Base-by-base conservation (phyloP, 2,329 filamentous ascomycete genomes). In the Geosmithia flava region DNA sequence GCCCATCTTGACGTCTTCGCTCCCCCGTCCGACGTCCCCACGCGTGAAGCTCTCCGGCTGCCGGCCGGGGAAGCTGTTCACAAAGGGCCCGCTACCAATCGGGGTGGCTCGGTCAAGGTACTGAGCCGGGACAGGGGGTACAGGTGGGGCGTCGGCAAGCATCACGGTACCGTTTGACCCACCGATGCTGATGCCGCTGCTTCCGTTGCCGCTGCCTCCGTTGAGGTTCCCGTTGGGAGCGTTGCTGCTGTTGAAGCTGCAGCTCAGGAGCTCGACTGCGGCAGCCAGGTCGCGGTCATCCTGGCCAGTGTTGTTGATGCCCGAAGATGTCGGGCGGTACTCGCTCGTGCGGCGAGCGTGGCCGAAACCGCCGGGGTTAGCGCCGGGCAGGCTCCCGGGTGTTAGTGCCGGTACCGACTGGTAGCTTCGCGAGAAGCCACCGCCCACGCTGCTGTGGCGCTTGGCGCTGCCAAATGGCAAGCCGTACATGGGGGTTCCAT, bases 201-300 rank as follows among this genome's bases (percentile, higher is more conserved):
- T 37, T 13, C 33, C 33, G 33, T 7, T 13, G 3, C 23, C 23
- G 23, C 23, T 8, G 8, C 23, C 23, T 27, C 23, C 23, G 23
- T 27, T 27, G 23, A 27, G 23, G 23, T 27, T 27, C 4, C 23
- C 23, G 23, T 8, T 27, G 23, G 23, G 85, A 90, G 53, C 81
- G 45, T 64, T 74, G 56, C 74, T 78, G 62, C 89, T 96, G 54
- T 83, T 83, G 63, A 95, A 93, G 64, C 88, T 95, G 74, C 88
- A 94, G 66, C 86, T 91, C 53, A 95, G 80, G 54, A 95, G 73
- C 56, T 93, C 87, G 46, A 96, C 87, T 3, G 91, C 90, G 15
- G 90, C 90, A 19, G 89, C 91, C 50, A 97, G 75, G 54, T 94
- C 87, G 44, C 81, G 84, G 59, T 95, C 90, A 53, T 94, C 88